phyloP scores from a whole-genome alignment of 2,329 filamentous ascomycete genomes.

The Coniochaeta sp. region DNA sequence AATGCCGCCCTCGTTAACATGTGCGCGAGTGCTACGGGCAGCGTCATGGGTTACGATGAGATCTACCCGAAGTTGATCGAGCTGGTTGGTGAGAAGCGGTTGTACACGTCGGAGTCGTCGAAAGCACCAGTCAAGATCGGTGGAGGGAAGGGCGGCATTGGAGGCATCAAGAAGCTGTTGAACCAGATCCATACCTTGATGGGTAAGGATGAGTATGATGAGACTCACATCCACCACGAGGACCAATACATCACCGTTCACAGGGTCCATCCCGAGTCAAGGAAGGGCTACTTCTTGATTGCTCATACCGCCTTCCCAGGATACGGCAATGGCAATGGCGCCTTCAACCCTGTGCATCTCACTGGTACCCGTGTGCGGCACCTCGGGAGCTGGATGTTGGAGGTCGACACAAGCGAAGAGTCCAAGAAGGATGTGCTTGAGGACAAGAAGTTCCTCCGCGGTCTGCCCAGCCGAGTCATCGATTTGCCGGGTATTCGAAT shows the following conservation, averaged over 20 bases:
- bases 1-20: slow-evolving; percentile 92
- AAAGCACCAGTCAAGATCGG: slow-evolving; percentile 54
- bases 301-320: slow-evolving; percentile 94
- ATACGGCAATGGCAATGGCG: slow-evolving; percentile 76
- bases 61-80: slow-evolving; percentile 92
- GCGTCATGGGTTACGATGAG: slow-evolving; percentile 97
- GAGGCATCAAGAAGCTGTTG: slow-evolving; percentile 81
- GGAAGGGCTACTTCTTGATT: slow-evolving; percentile 92
- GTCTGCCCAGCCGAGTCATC: slow-evolving; percentile 76
- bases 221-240: slow-evolving; percentile 95
- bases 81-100: slow-evolving; percentile 78
- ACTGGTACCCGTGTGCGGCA: slow-evolving; percentile 78
- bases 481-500: slow-evolving; percentile 68
- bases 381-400: slow-evolving; percentile 85
- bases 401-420: slow-evolving; percentile 73
- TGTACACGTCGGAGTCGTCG: slow-evolving; percentile 75
- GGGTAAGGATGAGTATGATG: slow-evolving; percentile 90
- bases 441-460: slow-evolving; percentile 67
- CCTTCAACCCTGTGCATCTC: slow-evolving; percentile 72
- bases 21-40: slow-evolving; percentile 91
- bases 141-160: slow-evolving; percentile 75
- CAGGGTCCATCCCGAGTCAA: slow-evolving; percentile 82
- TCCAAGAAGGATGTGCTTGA: slow-evolving; percentile 55
- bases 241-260: slow-evolving; percentile 96
- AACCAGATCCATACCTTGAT: slow-evolving; percentile 94